Percentiles rank a stretch among this genome's conserved stretches.
These are phyloP conservation scores for Polytolypa hystricis DNA, from an alignment of 2,329 filamentous ascomycete species.

Conservation along the genomic window DNA sequence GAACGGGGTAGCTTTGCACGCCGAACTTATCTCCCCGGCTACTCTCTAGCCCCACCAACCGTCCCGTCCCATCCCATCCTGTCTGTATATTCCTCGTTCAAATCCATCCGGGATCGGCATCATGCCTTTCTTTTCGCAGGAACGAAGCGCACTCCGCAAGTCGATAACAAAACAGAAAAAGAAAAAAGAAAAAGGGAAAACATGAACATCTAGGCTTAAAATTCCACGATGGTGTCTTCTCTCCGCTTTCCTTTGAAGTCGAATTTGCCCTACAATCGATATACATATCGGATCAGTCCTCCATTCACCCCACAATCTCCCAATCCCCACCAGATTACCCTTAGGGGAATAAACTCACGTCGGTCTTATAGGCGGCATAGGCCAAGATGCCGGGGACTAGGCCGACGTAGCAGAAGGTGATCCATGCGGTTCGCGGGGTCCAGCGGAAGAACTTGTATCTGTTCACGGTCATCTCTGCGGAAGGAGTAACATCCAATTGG, in stretches of 20 bases:
- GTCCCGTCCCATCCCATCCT: too few relatives aligned
- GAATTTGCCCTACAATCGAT: slow-evolving; percentile 60
- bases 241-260: slow-evolving; percentile 77
- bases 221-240: slow-evolving; percentile 75
- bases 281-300: slow-evolving; percentile 2
- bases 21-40: too few relatives aligned
- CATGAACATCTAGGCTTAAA: too few relatives aligned
- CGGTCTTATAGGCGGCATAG: slow-evolving; percentile 65
- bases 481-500: slow-evolving; percentile 1
- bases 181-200: too few relatives aligned
- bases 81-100: too few relatives aligned
- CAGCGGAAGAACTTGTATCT: slow-evolving; percentile 94
- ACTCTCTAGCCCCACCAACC: too few relatives aligned
- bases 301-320: slow-evolving; percentile 1
- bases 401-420: slow-evolving; percentile 67
- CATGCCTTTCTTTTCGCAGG: too few relatives aligned
- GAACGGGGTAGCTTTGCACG: too few relatives aligned
- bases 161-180: too few relatives aligned
- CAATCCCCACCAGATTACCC: too few relatives aligned
- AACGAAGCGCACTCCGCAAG: too few relatives aligned
- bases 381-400: slow-evolving; percentile 61
- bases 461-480: slow-evolving; percentile 26
- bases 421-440: slow-evolving; percentile 69
- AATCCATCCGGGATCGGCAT: too few relatives aligned
- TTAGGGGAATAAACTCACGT: slow-evolving; percentile 59